Evolutionary conservation across 2,329 filamentous ascomycete genomes (phyloP).

Genomic region (Diaporthe helianthi): DNA sequence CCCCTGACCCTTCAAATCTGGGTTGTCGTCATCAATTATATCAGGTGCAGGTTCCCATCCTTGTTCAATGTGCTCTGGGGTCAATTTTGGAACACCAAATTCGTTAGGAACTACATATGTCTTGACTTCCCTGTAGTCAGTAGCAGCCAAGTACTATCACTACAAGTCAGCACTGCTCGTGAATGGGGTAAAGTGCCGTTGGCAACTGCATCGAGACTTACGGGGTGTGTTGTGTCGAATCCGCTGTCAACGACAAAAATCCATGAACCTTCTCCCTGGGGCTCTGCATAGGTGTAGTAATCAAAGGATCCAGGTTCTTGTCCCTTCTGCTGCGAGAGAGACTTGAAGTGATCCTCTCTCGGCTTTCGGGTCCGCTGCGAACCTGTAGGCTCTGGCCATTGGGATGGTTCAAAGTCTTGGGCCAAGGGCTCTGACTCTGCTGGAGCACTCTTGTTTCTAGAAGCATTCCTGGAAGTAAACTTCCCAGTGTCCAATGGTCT

Average conservation of each 20-base stretch:
- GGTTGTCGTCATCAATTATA: slow-evolving; percentile 17
- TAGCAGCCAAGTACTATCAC: background rate
- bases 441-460: background rate
- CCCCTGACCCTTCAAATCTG: background rate
- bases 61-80: background rate
- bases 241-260: slow-evolving; percentile 21
- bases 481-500: background rate
- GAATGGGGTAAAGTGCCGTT: too few species aligned
- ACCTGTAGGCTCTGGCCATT: slow-evolving; percentile 4
- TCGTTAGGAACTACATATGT: background rate
- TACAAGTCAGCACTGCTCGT: background rate
- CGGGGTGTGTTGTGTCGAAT: slow-evolving; percentile 12
- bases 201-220: background rate
- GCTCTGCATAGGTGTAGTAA: slow-evolving; percentile 23
- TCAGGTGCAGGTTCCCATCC: background rate
- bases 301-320: background rate
- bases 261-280: slow-evolving; percentile 17
- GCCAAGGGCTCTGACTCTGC: background rate
- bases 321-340: slow-evolving; percentile 30
- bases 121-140: slow-evolving; percentile 5
- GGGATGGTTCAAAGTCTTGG: background rate
- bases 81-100: slow-evolving; percentile 1
- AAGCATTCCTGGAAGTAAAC: background rate
- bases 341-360: background rate
- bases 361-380: background rate